phyloP scores from a whole-genome alignment of 495 filamentous ascomycete genomes.

The Halenospora varia region DNA sequence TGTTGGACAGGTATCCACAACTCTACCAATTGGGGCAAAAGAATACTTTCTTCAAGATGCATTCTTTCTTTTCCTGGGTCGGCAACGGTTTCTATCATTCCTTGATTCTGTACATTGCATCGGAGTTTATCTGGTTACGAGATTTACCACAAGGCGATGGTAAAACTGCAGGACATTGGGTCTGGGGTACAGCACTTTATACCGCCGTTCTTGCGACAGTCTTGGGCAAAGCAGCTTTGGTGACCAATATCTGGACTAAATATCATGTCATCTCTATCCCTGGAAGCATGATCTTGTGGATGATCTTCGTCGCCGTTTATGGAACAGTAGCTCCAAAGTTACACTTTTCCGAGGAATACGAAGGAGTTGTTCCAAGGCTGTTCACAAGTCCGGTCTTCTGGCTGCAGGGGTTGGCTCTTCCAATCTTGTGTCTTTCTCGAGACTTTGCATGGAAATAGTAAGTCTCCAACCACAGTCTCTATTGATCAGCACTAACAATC shows the following conservation, averaged over 20 bases:
- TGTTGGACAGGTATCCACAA: constrained; percentile 97
- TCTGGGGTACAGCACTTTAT: constrained; percentile 93
- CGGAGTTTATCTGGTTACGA: constrained; percentile 71
- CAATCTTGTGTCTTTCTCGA: constrained; percentile 77
- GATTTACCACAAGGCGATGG: constrained; percentile 76
- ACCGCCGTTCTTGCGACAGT: constrained; percentile 87
- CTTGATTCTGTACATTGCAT: constrained; percentile 81
- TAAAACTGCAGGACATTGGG: constrained; percentile 85
- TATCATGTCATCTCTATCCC: constrained; percentile 96
- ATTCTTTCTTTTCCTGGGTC: constrained; percentile 91
- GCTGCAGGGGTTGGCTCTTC: constrained; percentile 76
- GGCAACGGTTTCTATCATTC: constrained; percentile 95
- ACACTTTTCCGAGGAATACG: constrained; percentile 78
- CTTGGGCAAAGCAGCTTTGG: constrained; percentile 89
- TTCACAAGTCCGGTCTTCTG: constrained; percentile 85
- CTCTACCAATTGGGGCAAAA: constrained; percentile 91
- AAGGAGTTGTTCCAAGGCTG: constrained; percentile 74
- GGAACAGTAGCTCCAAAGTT: constrained; percentile 85
- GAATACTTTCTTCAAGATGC: constrained; percentile 86
- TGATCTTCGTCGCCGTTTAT: constrained; percentile 85
- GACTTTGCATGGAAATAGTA: constrained; percentile 77
- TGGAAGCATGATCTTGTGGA: constrained; percentile 87
- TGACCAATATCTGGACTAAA: constrained; percentile 98
- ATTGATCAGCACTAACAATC: not conserved
- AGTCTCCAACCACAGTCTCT: constrained; percentile 14